Conservation (phyloP, 164 flowering plant genomes). For the Kingdonia uniflora region DNA sequence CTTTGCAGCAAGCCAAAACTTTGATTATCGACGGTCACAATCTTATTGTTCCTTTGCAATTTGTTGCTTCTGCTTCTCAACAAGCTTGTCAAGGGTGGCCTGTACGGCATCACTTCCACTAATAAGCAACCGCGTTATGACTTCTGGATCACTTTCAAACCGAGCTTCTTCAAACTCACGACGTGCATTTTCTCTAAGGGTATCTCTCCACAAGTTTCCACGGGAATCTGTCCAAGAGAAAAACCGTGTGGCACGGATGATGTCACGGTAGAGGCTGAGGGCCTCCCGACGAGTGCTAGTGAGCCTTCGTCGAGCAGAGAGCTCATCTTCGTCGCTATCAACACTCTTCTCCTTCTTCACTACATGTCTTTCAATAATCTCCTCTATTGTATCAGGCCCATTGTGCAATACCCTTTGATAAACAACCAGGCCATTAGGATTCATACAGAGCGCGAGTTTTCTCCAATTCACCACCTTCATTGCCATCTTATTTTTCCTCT, state of each 20-base stretch:
- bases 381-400: conserved; percentile 83
- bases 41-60: conserved; percentile 35
- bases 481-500: conserved; percentile 3
- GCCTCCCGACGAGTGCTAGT: conserved; percentile 65
- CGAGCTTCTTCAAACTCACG: conserved; percentile 67
- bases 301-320: conserved; percentile 37
- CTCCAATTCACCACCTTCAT: conserved; percentile 10
- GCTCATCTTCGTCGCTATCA: conserved; percentile 38
- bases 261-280: conserved; percentile 57
- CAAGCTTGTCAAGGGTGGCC: conserved; percentile 62
- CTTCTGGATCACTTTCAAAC: conserved; percentile 66
- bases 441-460: neutral
- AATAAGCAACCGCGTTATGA: conserved; percentile 52
- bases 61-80: conserved; percentile 63
- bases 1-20: neutral
- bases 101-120: conserved; percentile 70
- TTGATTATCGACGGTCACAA: conserved; percentile 17
- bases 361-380: conserved; percentile 58
- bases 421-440: neutral
- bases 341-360: conserved; percentile 32
- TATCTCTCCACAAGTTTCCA: conserved; percentile 63
- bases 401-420: conserved; percentile 30
- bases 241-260: conserved; percentile 61
- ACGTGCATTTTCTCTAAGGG: conserved; percentile 61
- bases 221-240: conserved; percentile 56